Evolutionary conservation across 345 rosid genomes (phyloP).

Genomic region (Dipteronia sinensis): DNA sequence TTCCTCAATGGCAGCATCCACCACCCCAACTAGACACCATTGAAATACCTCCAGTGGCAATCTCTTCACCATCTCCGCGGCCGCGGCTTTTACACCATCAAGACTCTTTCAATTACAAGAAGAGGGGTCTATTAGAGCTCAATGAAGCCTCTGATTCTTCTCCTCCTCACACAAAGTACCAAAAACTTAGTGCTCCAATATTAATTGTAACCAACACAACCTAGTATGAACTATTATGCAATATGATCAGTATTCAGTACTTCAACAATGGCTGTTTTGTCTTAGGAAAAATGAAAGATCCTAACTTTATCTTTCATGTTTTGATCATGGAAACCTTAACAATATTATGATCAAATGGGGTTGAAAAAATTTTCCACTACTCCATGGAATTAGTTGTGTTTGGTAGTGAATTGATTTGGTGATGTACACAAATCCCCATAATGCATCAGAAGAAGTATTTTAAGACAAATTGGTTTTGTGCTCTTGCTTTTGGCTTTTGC

Average conservation of each 20-base stretch:
- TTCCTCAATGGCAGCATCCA: constrained; percentile 81
- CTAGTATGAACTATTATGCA: neutral
- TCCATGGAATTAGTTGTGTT: neutral
- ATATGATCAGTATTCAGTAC: neutral
- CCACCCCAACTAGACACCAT: constrained; percentile 63
- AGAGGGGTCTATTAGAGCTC: constrained; percentile 36
- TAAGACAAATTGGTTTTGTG: constrained; percentile 1
- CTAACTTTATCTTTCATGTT: constrained; percentile 30
- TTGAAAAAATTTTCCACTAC: constrained; percentile 11
- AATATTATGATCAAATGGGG: constrained; percentile 24
- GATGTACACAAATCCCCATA: constrained; percentile 3
- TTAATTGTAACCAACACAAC: constrained; percentile 15
- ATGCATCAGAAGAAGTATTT: neutral
- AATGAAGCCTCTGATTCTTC: constrained; percentile 35
- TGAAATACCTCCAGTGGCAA: constrained; percentile 65
- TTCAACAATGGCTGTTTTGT: constrained; percentile 15
- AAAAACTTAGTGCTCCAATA: constrained; percentile 22
- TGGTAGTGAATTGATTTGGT: neutral
- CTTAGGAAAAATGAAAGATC: constrained; percentile 15
- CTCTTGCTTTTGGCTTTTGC: constrained; percentile 23
- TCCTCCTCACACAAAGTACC: constrained; percentile 25
- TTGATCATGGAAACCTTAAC: constrained; percentile 12
- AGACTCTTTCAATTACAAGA: constrained; percentile 41
- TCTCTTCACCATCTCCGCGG: constrained; percentile 39
- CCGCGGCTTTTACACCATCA: constrained; percentile 23